Base-by-base conservation (phyloP, 2,329 filamentous ascomycete species). In the Microdochium paspali region DNA sequence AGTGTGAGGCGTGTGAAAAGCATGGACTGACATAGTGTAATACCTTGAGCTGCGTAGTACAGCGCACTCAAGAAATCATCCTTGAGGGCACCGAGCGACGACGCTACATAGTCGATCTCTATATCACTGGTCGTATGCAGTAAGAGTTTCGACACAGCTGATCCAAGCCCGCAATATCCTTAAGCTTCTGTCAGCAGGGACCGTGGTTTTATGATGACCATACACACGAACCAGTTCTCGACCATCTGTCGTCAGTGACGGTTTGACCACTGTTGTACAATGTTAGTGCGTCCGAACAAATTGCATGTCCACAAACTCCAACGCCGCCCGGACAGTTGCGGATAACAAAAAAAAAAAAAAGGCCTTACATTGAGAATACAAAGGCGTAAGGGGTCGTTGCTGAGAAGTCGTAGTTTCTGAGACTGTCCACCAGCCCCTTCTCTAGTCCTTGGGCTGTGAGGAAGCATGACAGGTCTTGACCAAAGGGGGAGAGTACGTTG, bases 371-470 rank as follows among this genome's bases (percentile, higher is more conserved):
- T 7, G 85, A 85, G 62, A 95, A 89, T 6, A 97, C 79, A 62
- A 98, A 95, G 2, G 80, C 85, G 53, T 94, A 75, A 26, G 78
- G 69, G 10, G 66, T 64, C 1, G 91, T 95, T 50, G 77, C 73
- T 2, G 78, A 75, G 59, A 95, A 97, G 63, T 97, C 89, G 63
- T 94, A 97, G 26, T 79, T 82, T 21, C 75, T 66, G 4, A 97
- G 66, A 46, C 87, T 90, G 4, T 73, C 65, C 26, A 87, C 66
- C 40, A 94, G 74, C 20, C 74, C 75, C 15, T 79, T 69, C 3
- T 84, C 75, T 7, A 95, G 62, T 0, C 77, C 78, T 57, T 84
- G 80, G 9, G 82, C 83, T 48, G 70, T 66, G 3, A 94, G 67
- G 57, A 93, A 95, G 57, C 80, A 77, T 21, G 76, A 63, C 24